Evolutionary conservation across 768 basidiomycete genomes (phyloP), one percentile per base, ranked within the genome.

Genomic region (Fistulinella prunicolor): DNA sequence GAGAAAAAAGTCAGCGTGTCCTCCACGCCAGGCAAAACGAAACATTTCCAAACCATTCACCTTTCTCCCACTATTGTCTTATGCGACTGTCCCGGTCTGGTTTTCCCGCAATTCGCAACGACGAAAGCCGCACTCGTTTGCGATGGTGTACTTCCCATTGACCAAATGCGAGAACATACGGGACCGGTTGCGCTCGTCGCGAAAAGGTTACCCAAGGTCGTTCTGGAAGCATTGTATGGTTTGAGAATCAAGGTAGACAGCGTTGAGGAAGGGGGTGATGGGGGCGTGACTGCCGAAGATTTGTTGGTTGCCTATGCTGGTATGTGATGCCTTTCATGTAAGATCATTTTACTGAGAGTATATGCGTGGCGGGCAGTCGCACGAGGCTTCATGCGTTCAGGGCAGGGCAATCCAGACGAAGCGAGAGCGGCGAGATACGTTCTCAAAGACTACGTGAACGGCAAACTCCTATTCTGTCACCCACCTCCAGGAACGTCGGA

Each of bases 1-100:
- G 88, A 93, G 65, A 95, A 96, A 73, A 93, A 90, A 77, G 96
- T 99, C 54, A 96, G 93, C 63, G 96, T 99, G 22, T 98, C 95
- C 4, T 85, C 95, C 0, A 99, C 96, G 0, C 96, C 96, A 0
- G 96, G 96, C 53, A 90, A 98, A 72, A 99, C 96, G 13, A 99
- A 99, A 64, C 95, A 99, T 69, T 97, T 98, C 71, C 96, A 99
- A 68, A 98, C 96, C 0, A 94, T 97, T 58, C 83, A 92, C 60
- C 78, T 99, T n/a, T 94, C 93, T 10, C 81, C 86, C 16, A 74
- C 82, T 3, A 86, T 98, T 35, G 74, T 86, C 38, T 80, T 99
- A 17, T 98, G 94, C 57, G 96, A 99, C 70, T 99, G 96, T 71
- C 96, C 96, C 16, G 96, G 96, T 62, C 73, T 98, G 29, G 96